Evolutionary conservation across 768 basidiomycete genomes (phyloP).

Genomic region (Mycena olivaceomarginata): DNA sequence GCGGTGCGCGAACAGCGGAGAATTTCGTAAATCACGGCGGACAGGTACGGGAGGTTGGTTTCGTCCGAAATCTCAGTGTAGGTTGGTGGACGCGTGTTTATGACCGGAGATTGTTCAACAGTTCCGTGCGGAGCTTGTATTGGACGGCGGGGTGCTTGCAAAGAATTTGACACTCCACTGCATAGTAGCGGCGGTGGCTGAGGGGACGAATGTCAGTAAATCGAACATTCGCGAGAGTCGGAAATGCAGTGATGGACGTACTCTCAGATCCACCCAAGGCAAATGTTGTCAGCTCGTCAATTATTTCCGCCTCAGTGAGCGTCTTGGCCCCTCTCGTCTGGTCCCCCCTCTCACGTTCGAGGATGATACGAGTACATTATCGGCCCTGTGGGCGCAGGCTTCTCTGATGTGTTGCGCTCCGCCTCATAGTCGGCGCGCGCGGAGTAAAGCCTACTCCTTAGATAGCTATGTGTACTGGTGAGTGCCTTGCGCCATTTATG

Average conservation of each 20-base stretch:
- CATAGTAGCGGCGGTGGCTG: constrained; percentile 31
- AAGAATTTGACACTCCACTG: constrained; percentile 32
- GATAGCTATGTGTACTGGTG: neutral
- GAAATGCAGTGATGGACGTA: neutral
- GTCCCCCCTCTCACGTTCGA: constrained; percentile 27
- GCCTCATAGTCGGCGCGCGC: constrained; percentile 7
- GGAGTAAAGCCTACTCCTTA: neutral
- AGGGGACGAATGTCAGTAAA: neutral
- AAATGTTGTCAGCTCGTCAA: constrained; percentile 24
- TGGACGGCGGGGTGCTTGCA: constrained; percentile 29
- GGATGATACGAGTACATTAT: constrained; percentile 28
- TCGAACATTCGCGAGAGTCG: neutral
- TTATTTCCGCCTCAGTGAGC: constrained; percentile 25
- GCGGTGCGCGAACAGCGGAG: constrained; percentile 34
- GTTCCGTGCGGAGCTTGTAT: constrained; percentile 27
- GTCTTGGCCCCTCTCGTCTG: neutral
- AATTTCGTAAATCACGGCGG: constrained; percentile 24
- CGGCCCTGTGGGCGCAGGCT: constrained; percentile 15
- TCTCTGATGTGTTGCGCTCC: constrained; percentile 1
- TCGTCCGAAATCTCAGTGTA: constrained; percentile 23
- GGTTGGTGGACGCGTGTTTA: constrained; percentile 11
- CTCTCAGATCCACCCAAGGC: constrained; percentile 31
- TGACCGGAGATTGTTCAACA: constrained; percentile 5
- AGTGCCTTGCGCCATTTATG: constrained; percentile 20
- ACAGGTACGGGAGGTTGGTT: constrained; percentile 17